phyloP scores from a whole-genome alignment of 23 red algal genomes.

The Gracilariopsis chorda region DNA sequence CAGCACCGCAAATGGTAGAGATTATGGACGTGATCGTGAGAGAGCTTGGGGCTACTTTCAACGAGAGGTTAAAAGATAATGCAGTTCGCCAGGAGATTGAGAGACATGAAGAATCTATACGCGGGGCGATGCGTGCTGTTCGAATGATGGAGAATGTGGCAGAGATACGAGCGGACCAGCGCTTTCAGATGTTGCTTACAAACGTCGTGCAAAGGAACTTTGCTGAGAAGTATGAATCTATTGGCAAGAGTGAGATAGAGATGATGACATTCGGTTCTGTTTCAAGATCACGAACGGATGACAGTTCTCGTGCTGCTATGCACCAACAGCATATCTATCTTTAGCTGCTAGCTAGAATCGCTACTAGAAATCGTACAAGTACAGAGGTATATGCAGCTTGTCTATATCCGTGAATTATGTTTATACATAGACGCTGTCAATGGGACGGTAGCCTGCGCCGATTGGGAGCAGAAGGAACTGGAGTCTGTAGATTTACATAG shows the following conservation, averaged over 20 bases:
- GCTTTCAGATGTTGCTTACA: constrained; percentile 55
- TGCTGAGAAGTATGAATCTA: constrained; percentile 50
- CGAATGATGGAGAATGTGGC: constrained; percentile 48
- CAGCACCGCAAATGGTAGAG: constrained; percentile 38
- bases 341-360: too few relatives aligned
- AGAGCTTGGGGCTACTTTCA: constrained; percentile 60
- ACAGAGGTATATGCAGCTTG: too few relatives aligned
- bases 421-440: neutral
- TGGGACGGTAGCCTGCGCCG: too few relatives aligned
- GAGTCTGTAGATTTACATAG: constrained; percentile 26
- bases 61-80: constrained; percentile 70
- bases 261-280: constrained; percentile 38
- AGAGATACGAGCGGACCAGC: constrained; percentile 18
- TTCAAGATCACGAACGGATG: neutral
- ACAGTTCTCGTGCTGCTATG: too few relatives aligned
- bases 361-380: too few relatives aligned
- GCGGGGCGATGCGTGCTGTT: constrained; percentile 61
- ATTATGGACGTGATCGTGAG: constrained; percentile 35
- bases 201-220: constrained; percentile 36
- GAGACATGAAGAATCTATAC: constrained; percentile 75
- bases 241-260: constrained; percentile 47
- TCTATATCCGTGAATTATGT: neutral
- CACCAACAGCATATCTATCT: too few relatives aligned
- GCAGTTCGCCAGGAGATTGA: constrained; percentile 86
- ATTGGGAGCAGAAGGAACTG: too few relatives aligned